Base-by-base conservation (phyloP, 2,329 filamentous ascomycete species). In the Alternaria solani region DNA sequence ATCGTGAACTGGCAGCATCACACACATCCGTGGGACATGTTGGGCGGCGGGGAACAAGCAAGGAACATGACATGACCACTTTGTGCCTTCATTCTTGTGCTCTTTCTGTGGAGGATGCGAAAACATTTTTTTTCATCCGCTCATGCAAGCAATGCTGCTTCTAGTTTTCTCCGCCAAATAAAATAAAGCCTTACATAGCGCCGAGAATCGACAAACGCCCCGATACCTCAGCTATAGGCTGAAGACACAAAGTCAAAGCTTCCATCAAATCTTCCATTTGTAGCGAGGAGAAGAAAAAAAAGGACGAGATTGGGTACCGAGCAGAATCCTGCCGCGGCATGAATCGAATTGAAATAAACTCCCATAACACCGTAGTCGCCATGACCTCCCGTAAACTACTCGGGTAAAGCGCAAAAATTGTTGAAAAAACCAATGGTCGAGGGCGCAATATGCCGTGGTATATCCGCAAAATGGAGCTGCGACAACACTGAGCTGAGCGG, bases 381-480 rank as follows among this genome's bases (percentile, higher is more conserved):
- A 18, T 52, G 34, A 20, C n/a, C 23, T 14, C 20, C 39, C 30
- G 30, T 44, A 14, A 32, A 38, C 12, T 26, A 28, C 8, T 42
- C 48, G 47, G 41, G 12, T 28, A 36, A 57, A 49, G 20, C 38
- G 32, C n/a, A 49, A 49, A 49, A 36, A 20, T 26, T 49, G 32
- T 49, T 36, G 46, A 25, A 25, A 44, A 30, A 47, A 20, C 46
- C 28, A 51, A 44, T 44, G 47, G n/a, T 51, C 26, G 43, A 51
- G 51, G 55, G 43, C 46, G 47, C 48, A 61, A 54, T 54, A 48
- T 57, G 57, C 48, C 48, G 48, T 63, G 48, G 57, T 60, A 60
- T 57, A 56, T 47, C 51, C 48, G 57, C 52, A 56, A 57, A 57
- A 57, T 56, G 26, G 48, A 51, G 32, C 49, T 46, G 44, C 52